Conservation (phyloP, 1,284 basidiomycete species). For the Cryptococcus sp. region DNA sequence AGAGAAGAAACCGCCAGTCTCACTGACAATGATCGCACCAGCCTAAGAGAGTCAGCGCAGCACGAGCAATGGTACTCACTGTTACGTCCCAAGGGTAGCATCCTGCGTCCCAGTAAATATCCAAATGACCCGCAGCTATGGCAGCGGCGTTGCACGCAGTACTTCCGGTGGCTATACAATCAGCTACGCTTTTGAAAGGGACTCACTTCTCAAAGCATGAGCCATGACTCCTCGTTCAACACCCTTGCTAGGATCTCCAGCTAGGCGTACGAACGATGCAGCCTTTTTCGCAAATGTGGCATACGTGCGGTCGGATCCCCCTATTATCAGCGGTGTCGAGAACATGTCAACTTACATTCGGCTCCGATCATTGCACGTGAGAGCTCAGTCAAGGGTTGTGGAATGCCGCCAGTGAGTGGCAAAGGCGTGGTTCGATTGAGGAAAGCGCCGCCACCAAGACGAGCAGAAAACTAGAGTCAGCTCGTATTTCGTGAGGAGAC, state of each 20-base stretch:
- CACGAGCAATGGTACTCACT: conserved; percentile 53
- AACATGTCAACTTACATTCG: conserved; percentile 60
- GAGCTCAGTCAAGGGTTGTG: conserved; percentile 71
- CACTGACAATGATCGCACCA: conserved; percentile 84
- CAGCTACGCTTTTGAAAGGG: not conserved
- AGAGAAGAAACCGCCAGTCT: conserved; percentile 77
- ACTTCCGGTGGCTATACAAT: conserved; percentile 62
- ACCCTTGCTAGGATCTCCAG: conserved; percentile 68
- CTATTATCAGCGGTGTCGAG: conserved; percentile 22
- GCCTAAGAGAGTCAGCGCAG: conserved; percentile 56
- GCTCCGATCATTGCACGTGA: conserved; percentile 79
- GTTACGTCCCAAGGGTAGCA: conserved; percentile 77
- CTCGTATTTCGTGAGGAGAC: conserved; percentile 20
- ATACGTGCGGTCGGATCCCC: conserved; percentile 79
- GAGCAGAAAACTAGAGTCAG: conserved; percentile 67
- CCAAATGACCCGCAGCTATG: conserved; percentile 80
- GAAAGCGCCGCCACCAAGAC: conserved; percentile 76
- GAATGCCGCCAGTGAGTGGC: conserved; percentile 72
- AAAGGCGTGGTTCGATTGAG: conserved; percentile 63
- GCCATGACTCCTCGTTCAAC: conserved; percentile 81
- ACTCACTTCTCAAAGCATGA: conserved; percentile 69
- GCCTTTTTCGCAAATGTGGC: conserved; percentile 67
- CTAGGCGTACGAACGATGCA: conserved; percentile 69
- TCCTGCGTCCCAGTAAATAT: conserved; percentile 62
- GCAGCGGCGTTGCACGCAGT: conserved; percentile 77